Conservation (phyloP, 2,329 filamentous ascomycete species). For the Trichoderma guizhouense region DNA sequence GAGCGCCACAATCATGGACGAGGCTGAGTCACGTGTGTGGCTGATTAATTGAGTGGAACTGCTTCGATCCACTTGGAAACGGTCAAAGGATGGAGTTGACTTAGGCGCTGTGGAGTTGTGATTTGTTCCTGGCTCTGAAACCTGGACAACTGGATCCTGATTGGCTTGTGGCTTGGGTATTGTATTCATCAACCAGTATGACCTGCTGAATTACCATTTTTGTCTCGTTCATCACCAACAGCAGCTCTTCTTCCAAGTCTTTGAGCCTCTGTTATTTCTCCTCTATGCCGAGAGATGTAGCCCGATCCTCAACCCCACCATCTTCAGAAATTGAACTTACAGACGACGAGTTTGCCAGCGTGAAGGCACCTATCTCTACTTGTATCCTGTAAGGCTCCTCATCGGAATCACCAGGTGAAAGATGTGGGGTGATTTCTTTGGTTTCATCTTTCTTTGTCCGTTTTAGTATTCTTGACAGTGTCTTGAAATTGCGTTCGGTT, state of each 20-base stretch:
- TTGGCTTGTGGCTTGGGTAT: neutral
- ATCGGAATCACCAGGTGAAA: neutral
- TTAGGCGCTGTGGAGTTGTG: neutral
- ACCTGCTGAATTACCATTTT: neutral
- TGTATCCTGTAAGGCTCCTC: neutral
- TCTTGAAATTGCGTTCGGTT: neutral
- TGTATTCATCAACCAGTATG: neutral
- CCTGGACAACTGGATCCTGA: neutral
- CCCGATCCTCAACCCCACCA: neutral
- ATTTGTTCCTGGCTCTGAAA: neutral
- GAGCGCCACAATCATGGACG: slow-evolving; percentile 25
- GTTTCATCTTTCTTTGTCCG: neutral
- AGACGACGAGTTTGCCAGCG: neutral
- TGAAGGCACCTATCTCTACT: neutral
- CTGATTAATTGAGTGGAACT: slow-evolving; percentile 25
- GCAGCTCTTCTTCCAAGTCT: neutral
- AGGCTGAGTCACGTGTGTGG: slow-evolving; percentile 32
- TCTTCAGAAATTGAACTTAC: neutral
- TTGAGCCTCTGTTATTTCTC: neutral
- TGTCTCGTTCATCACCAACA: neutral
- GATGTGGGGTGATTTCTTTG: neutral
- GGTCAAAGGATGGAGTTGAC: neutral
- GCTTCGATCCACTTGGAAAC: neutral
- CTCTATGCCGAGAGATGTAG: neutral
- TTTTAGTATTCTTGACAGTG: too few species aligned